Percentiles rank a stretch among this genome's conserved stretches.
Conservation (phyloP, 1,139 yeast species). For the Lodderomyces elongisporus region DNA sequence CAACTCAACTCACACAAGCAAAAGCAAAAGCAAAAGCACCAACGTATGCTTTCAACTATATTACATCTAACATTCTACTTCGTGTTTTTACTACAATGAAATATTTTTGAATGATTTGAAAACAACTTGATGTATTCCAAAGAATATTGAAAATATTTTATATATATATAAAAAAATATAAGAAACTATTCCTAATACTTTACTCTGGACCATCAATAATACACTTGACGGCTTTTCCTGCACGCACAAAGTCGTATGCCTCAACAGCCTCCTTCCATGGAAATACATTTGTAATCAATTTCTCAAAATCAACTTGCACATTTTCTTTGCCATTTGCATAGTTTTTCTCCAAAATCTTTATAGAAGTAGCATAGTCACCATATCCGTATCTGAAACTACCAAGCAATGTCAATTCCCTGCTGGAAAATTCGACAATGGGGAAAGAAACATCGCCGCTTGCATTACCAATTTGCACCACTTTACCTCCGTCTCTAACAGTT, state of each 20-base stretch:
- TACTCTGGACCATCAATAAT: slow-evolving; percentile 42
- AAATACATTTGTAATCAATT: slow-evolving; percentile 74
- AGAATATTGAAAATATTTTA: too few relatives aligned
- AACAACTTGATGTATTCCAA: too few relatives aligned
- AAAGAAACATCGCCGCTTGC: slow-evolving; percentile 61
- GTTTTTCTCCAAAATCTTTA: slow-evolving; percentile 55
- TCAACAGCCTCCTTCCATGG: slow-evolving; percentile 68
- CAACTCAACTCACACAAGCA: too few relatives aligned
- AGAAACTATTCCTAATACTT: too few relatives aligned
- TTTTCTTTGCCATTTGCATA: slow-evolving; percentile 58
- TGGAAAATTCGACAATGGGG: slow-evolving; percentile 70
- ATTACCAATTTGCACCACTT: slow-evolving; percentile 73
- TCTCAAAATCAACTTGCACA: slow-evolving; percentile 39
- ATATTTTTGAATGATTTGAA: too few relatives aligned
- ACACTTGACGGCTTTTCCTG: slow-evolving; percentile 41
- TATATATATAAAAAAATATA: too few relatives aligned
- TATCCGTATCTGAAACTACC: slow-evolving; percentile 81
- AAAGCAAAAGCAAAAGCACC: too few relatives aligned
- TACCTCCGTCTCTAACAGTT: slow-evolving; percentile 56
- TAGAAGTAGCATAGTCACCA: slow-evolving; percentile 74
- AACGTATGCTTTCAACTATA: too few relatives aligned
- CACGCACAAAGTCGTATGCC: slow-evolving; percentile 70
- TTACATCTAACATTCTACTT: too few relatives aligned
- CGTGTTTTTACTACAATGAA: too few relatives aligned
- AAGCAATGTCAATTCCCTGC: slow-evolving; percentile 63